Base-by-base conservation (phyloP, 2,329 filamentous ascomycete genomes). In the Proliferodiscus dingleyae region DNA sequence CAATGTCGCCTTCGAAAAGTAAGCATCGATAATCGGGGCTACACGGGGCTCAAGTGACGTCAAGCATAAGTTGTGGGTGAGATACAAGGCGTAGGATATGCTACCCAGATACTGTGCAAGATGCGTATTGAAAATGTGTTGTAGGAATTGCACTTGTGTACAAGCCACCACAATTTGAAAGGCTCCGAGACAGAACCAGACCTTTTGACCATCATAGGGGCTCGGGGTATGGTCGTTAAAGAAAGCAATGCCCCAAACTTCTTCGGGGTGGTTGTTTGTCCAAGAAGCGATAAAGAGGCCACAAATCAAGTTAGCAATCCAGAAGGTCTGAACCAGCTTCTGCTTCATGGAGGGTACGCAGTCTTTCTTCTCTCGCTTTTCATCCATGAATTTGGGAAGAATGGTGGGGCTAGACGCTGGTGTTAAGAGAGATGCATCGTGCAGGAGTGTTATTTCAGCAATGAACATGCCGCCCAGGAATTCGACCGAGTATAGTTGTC, bases 41-140 rank as follows among this genome's bases (percentile, higher is more conserved):
- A 59, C 39, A 11, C 46, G 21, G 3, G 58, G 56, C 32, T 60
- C 56, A 15, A 61, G 30, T 4, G 45, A 49, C 3, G 65, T 68
- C 7, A 78, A 59, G 10, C 74, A 66, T 4, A 70, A 69, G 0
- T 77, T 77, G 54, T 81, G 77, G n/a, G 75, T 70, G 5, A 81
- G 66, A 53, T 81, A 81, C 3, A 81, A 66, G 3, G 77, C 72
- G 50, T 74, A 81, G 45, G 74, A 78, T 49, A 80, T 73, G 21
- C 70, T 69, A 10, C 73, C 78, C 16, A 77, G 70, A 57, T 81
- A 81, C 52, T 77, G 75, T 10, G 73, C 71, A 10, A 75, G 50
- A 0, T 64, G 59, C 2, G 66, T 67, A 43, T 71, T 72, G 56
- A 79, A 75, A 22, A 72, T 68, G 3, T 55, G 55, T 49, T 70